Base-by-base conservation (phyloP, 2,329 filamentous ascomycete species). In the Ophiostoma novo-ulmi region DNA sequence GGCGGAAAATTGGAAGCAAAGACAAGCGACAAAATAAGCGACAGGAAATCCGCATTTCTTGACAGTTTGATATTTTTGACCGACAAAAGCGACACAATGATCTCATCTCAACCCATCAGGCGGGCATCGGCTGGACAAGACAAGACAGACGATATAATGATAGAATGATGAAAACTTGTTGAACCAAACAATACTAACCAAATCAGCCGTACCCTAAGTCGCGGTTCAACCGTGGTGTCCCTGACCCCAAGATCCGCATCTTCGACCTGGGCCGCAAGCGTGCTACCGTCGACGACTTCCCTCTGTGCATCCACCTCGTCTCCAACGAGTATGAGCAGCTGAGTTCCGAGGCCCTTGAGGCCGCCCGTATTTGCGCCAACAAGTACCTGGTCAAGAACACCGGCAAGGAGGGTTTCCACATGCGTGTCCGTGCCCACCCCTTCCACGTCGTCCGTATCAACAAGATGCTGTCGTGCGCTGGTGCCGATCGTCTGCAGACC, bases 361-460 rank as follows among this genome's bases (percentile, higher is more conserved):
- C 95, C 82, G 95, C 95, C 84, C 95, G 95, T 90, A 99, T 99
- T 83, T 98, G 94, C 89, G 94, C 94, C 91, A 99, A 99, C 92
- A 75, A 74, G 73, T 96, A 91, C 86, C 82, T 91, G 76, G 87
- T 89, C 83, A 91, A 91, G 87, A 82, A 84, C 78, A 82, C 84
- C 78, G 89, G 89, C 82, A 91, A 91, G 86, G 89, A 91, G 80
- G 82, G 84, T 80, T 91, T 91, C 87, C 89, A 91, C 82, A 84
- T 91, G 77, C 88, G 89, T 78, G 87, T 91, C 81, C 89, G 95
- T 82, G 94, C 93, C 81, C 95, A 99, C 89, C 95, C 95, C 77
- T 99, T 92, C 93, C 95, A 99, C 89, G 95, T 99, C 85, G 91
- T 99, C 88, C 95, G 95, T 86, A 99, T 99, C 94, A 99, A 99